Evolutionary conservation across 75 land plant genomes (phyloP).

Genomic region (Isoetes taiwanensis): DNA sequence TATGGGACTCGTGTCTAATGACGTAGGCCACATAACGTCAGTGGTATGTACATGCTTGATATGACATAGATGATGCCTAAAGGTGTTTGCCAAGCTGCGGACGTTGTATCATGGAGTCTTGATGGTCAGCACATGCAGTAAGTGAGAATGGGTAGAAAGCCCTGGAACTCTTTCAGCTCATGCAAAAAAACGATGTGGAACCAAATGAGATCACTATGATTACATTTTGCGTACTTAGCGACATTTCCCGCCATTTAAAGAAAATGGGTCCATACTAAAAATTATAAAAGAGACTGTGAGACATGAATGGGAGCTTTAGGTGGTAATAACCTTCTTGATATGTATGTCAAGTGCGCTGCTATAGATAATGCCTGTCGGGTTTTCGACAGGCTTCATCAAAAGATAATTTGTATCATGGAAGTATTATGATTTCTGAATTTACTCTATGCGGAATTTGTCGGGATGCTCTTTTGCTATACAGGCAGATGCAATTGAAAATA

Average conservation of each 20-base stretch:
- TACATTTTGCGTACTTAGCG: neutral
- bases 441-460: neutral
- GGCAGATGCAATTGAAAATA: neutral
- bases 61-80: too few species aligned
- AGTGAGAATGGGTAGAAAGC: neutral
- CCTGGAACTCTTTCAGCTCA: neutral
- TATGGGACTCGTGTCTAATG: too few species aligned
- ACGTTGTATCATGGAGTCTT: too few species aligned
- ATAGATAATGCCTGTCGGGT: constrained; percentile 14
- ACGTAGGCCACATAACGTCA: too few species aligned
- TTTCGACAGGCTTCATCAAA: neutral
- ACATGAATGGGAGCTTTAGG: neutral
- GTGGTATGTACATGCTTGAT: neutral
- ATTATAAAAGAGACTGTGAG: neutral
- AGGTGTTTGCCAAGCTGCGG: too few species aligned
- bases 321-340: neutral
- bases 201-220: neutral
- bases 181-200: neutral
- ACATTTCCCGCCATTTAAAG: neutral
- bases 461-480: neutral
- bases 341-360: constrained; percentile 29
- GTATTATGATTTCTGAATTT: neutral
- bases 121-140: neutral
- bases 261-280: neutral
- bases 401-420: neutral